Percentiles rank a stretch among this genome's conserved stretches.
Evolutionary conservation across 352 stramenopile species (phyloP).

Genomic region (Discostella stelligera): DNA sequence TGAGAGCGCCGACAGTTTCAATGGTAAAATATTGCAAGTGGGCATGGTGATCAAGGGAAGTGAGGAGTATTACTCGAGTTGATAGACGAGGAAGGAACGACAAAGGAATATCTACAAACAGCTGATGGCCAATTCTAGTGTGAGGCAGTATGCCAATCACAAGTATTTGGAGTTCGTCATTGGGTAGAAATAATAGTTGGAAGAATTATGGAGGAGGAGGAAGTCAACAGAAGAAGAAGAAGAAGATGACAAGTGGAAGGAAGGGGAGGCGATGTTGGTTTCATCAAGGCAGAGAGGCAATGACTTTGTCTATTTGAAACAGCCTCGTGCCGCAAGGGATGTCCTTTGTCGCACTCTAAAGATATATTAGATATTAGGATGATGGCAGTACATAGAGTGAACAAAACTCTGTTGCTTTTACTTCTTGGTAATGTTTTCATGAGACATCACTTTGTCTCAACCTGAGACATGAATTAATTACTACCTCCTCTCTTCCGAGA

Average conservation of each 20-base stretch:
- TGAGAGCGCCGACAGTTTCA: conserved; percentile 82
- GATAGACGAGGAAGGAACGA: conserved; percentile 88
- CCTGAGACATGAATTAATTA: no score
- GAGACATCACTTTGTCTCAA: no score
- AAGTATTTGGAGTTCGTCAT: conserved; percentile 62
- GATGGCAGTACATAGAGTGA: no score
- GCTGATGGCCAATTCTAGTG: conserved; percentile 87
- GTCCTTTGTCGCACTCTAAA: no score
- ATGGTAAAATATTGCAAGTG: conserved; percentile 85
- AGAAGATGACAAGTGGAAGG: conserved; percentile 77
- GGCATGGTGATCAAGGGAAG: conserved; percentile 90
- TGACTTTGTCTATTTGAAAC: no score
- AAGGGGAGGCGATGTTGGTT: not conserved
- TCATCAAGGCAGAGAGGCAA: no score
- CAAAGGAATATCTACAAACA: conserved; percentile 91
- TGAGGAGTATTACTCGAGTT: conserved; percentile 84
- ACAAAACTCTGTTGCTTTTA: no score
- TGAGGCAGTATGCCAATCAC: conserved; percentile 76
- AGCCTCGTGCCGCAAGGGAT: not conserved
- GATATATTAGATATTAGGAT: no score
- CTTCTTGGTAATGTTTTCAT: no score
- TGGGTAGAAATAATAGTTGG: no score
- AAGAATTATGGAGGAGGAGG: conserved; percentile 11
- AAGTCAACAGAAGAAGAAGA: conserved; percentile 74
- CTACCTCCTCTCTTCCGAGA: not conserved